A percentile compares a stretch with the other conserved stretches of the same genome.
phyloP scores from a whole-genome alignment of 2,329 filamentous ascomycete species.

The Neofusicoccum sp. region DNA sequence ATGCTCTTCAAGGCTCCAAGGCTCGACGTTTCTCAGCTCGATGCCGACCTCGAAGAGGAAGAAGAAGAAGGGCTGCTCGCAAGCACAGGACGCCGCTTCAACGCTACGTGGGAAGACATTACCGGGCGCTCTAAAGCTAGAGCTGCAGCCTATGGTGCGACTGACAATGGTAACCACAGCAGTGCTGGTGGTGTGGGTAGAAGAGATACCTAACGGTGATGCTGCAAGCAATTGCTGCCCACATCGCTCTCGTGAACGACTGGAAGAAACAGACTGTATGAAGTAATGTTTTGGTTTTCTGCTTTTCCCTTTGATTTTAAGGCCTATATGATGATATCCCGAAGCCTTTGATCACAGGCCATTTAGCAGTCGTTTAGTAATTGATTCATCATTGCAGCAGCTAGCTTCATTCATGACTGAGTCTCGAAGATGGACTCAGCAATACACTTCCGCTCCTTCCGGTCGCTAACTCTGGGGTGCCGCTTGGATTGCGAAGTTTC shows the following conservation, averaged over 20 bases:
- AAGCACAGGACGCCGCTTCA: constrained; percentile 78
- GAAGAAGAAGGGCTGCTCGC: constrained; percentile 93
- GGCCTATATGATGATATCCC: constrained; percentile 12
- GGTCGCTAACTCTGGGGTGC: background rate
- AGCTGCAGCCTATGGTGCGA: constrained; percentile 22
- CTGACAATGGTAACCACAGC: constrained; percentile 4
- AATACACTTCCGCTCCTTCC: background rate
- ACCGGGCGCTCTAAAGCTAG: constrained; percentile 56
- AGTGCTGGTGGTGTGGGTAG: background rate
- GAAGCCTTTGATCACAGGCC: background rate
- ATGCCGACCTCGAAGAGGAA: constrained; percentile 86
- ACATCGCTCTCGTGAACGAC: background rate
- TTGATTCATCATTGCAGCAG: background rate
- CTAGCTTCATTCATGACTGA: background rate
- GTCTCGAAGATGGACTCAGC: background rate
- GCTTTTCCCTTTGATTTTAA: background rate
- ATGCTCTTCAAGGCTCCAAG: constrained; percentile 79
- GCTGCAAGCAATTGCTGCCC: too few species aligned
- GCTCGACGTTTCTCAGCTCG: constrained; percentile 74
- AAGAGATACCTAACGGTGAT: constrained; percentile 22
- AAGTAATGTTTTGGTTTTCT: background rate
- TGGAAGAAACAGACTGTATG: background rate
- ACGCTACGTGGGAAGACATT: constrained; percentile 87
- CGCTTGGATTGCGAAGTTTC: background rate
- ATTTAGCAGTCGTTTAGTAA: background rate